phyloP scores from a whole-genome alignment of 495 filamentous ascomycete genomes.

The Rusavskia elegans region DNA sequence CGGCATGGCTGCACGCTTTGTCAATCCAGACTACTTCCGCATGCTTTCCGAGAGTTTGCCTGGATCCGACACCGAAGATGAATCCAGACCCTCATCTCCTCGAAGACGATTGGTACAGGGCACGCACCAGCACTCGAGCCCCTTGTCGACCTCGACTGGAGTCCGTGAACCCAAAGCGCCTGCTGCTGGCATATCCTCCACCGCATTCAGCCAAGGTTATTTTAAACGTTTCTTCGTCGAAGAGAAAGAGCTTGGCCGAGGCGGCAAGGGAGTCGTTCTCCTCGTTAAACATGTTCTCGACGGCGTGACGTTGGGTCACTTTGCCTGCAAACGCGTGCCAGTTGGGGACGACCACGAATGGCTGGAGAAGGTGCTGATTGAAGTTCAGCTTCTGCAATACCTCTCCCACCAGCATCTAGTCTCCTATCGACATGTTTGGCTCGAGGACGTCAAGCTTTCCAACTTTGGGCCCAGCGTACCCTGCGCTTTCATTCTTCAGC shows the following conservation, averaged over 20 bases:
- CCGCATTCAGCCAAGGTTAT: constrained; percentile 80
- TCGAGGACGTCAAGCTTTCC: constrained; percentile 73
- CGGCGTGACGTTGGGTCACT: constrained; percentile 70
- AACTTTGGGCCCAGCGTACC: constrained; percentile 82
- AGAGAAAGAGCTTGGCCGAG: constrained; percentile 69
- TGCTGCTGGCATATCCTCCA: constrained; percentile 55
- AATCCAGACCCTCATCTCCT: constrained; percentile 33
- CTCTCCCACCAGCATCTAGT: constrained; percentile 93
- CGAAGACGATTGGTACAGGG: constrained; percentile 33
- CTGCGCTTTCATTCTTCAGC: constrained; percentile 91
- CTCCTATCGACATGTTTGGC: constrained; percentile 91
- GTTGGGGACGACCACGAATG: constrained; percentile 91
- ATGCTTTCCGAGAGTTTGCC: constrained; percentile 59
- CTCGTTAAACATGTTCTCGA: constrained; percentile 84
- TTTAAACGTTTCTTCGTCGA: constrained; percentile 85
- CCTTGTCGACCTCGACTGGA: constrained; percentile 37
- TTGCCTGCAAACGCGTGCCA: constrained; percentile 92
- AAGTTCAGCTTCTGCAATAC: constrained; percentile 82
- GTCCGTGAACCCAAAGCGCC: constrained; percentile 20
- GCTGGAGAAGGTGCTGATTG: constrained; percentile 83
- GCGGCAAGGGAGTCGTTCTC: constrained; percentile 87
- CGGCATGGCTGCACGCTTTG: constrained; percentile 45
- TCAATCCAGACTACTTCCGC: constrained; percentile 84
- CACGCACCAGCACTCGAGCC: constrained; percentile 9
- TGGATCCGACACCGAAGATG: constrained; percentile 23